phyloP scores from a whole-genome alignment of 331 rosid species.

The Malus hybrid region DNA sequence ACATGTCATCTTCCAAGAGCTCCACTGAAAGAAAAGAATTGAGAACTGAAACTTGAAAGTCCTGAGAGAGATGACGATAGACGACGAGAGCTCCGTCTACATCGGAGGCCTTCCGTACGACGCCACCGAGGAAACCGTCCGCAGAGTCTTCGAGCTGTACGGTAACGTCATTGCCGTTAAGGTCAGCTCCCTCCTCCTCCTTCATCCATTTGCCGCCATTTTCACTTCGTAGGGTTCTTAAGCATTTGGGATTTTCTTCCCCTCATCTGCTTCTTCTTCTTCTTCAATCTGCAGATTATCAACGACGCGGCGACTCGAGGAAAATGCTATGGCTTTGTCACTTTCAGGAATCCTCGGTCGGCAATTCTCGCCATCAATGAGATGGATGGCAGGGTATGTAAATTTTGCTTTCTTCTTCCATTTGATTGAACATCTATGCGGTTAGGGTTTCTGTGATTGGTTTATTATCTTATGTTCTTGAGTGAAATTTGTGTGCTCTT shows the following conservation, averaged over 20 bases:
- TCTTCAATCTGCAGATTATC: conserved; percentile 48
- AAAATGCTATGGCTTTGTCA: conserved; percentile 88
- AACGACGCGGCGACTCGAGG: conserved; percentile 67
- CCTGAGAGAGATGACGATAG: conserved; percentile 49
- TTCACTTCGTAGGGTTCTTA: conserved; percentile 22
- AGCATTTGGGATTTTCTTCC: not conserved
- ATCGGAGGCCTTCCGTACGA: conserved; percentile 83
- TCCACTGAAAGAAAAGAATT: not conserved
- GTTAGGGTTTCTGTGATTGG: not conserved
- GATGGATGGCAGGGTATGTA: conserved; percentile 88
- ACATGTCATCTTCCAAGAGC: not conserved
- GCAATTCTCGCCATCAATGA: conserved; percentile 79
- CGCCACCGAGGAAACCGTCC: conserved; percentile 58
- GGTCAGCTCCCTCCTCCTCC: conserved; percentile 27
- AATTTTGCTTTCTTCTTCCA: not conserved
- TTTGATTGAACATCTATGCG: not conserved
- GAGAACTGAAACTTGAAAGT: not conserved
- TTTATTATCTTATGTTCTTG: conserved; percentile 8
- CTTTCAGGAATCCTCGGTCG: conserved; percentile 82
- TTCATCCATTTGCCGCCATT: not conserved
- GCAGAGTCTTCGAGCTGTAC: conserved; percentile 59
- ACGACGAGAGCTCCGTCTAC: conserved; percentile 81
- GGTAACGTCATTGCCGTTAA: conserved; percentile 75
- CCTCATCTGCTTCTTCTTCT: not conserved
- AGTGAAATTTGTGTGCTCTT: conserved; percentile 13